phyloP scores from a whole-genome alignment of 805 yeast species.

The Yarrowia keelungensis region DNA sequence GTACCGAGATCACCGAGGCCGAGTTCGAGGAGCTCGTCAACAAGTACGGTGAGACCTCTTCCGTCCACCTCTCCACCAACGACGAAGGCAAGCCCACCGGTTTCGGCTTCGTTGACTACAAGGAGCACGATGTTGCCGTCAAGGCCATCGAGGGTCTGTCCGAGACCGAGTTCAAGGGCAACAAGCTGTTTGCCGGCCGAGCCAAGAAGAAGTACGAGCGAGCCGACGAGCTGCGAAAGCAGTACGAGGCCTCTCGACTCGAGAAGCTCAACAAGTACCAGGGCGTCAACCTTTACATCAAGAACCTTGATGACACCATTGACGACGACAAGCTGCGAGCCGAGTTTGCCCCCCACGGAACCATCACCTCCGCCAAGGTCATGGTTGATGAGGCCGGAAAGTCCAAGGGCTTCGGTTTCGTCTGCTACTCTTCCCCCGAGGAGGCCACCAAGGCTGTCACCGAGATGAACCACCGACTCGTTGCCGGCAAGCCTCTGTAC shows the following conservation, averaged over 20 bases:
- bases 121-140: constrained; percentile 83
- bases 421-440: constrained; percentile 96
- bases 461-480: constrained; percentile 97
- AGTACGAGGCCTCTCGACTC: constrained; percentile 88
- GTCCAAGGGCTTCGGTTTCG: constrained; percentile 98
- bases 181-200: constrained; percentile 92
- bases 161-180: constrained; percentile 84
- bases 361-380: constrained; percentile 94
- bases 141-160: constrained; percentile 92
- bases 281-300: constrained; percentile 95
- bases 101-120: constrained; percentile 94
- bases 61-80: constrained; percentile 80
- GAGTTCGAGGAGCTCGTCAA: constrained; percentile 75
- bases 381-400: constrained; percentile 94
- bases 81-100: constrained; percentile 90
- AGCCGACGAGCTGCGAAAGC: constrained; percentile 91
- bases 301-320: constrained; percentile 92
- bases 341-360: constrained; percentile 92
- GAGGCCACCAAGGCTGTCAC: constrained; percentile 98
- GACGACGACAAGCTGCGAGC: constrained; percentile 91
- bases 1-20: constrained; percentile 59
- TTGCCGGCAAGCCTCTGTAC: constrained; percentile 93
- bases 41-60: constrained; percentile 80
- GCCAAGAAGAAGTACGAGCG: constrained; percentile 99
- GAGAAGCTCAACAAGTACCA: constrained; percentile 94